Evolutionary conservation across 345 rosid species (phyloP), one percentile per base, ranked within the genome.

Genomic region (Geranium brycei): DNA sequence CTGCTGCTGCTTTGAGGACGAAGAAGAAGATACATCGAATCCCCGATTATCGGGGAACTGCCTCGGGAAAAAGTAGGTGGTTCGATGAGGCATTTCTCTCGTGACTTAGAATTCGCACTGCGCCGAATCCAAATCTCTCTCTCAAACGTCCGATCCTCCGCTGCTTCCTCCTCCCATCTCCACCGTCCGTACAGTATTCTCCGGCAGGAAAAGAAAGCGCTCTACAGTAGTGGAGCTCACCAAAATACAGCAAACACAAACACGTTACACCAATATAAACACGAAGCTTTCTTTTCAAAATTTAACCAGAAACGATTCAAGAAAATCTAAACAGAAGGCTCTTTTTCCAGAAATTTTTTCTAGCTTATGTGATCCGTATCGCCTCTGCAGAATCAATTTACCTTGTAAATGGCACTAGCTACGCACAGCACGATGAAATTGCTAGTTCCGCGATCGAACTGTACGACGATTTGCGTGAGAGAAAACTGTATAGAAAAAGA

Each of bases 1-100:
- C 63, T 71, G 76, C 58, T 65, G 69, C 30, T 71, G 71, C 63
- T 81, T 79, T 3, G 74, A 14, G 31, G 83, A 73, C 61, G 31
- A 17, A 17, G 84, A 74, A 12, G 18, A 15, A 16, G 86, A 19
- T 64, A 64, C 73, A 74, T 81, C 91, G 73, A 81, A 78, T 31
- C 84, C 87, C 19, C 62, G 23, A n/a, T 77, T 87, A 72, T 89
- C 96, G 16, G 89, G 95, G 65, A 91, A 87, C 73, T 89, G 98
- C 81, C 98, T 80, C n/a, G 96, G 96, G 81, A 92, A 92, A 85
- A 92, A 81, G 87, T 92, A 92, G 68, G 98, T 92, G 1, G 96
- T 79, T 64, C 98, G 79, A 75, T 92, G 98, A 78, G 98, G 98
- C 96, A 92, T 92, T 66, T 75, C 69, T 62, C 53, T 47, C 53